These are phyloP conservation scores for Periconia sp. DNA, from an alignment of 2,329 filamentous ascomycete genomes.

Conservation along the genomic window DNA sequence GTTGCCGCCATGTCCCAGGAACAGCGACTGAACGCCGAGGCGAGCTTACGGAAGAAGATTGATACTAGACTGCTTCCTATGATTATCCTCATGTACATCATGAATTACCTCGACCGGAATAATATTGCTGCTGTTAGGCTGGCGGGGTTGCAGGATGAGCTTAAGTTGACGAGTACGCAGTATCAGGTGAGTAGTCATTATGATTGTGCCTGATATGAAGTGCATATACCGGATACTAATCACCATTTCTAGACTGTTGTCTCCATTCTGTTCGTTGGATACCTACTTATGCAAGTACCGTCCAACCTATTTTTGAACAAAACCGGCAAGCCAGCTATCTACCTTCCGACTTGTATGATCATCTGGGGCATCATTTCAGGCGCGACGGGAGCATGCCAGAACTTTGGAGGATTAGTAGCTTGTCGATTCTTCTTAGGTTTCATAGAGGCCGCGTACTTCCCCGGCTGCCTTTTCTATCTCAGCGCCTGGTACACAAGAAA, in stretches of 20 bases:
- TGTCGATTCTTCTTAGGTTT: slow-evolving; percentile 57
- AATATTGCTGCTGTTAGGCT: slow-evolving; percentile 69
- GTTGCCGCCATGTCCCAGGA: slow-evolving; percentile 51
- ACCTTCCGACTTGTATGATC: slow-evolving; percentile 45
- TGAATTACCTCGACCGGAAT: slow-evolving; percentile 72
- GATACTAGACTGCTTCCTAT: slow-evolving; percentile 69
- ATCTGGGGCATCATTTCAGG: slow-evolving; percentile 47
- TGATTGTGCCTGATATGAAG: slow-evolving; percentile 8
- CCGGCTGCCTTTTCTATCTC: slow-evolving; percentile 65
- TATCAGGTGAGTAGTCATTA: slow-evolving; percentile 60
- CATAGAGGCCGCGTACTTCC: slow-evolving; percentile 56
- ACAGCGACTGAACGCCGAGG: slow-evolving; percentile 58
- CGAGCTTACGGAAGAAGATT: slow-evolving; percentile 67
- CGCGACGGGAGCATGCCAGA: slow-evolving; percentile 44
- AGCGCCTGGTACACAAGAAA: slow-evolving; percentile 70
- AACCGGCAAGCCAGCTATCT: slow-evolving; percentile 43
- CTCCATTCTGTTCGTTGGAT: slow-evolving; percentile 63
- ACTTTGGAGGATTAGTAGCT: slow-evolving; percentile 49
- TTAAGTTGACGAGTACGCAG: slow-evolving; percentile 58
- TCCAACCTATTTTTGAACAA: slow-evolving; percentile 51
- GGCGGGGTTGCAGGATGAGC: slow-evolving; percentile 61
- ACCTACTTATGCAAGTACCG: slow-evolving; percentile 52
- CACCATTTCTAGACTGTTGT: slow-evolving; percentile 27
- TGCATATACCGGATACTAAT: slow-evolving; percentile 2
- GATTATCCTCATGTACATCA: slow-evolving; percentile 73